A percentile compares a stretch with the other conserved stretches of the same genome.
phyloP scores from a whole-genome alignment of 1,284 basidiomycete species.

The Ustilago loliicola region DNA sequence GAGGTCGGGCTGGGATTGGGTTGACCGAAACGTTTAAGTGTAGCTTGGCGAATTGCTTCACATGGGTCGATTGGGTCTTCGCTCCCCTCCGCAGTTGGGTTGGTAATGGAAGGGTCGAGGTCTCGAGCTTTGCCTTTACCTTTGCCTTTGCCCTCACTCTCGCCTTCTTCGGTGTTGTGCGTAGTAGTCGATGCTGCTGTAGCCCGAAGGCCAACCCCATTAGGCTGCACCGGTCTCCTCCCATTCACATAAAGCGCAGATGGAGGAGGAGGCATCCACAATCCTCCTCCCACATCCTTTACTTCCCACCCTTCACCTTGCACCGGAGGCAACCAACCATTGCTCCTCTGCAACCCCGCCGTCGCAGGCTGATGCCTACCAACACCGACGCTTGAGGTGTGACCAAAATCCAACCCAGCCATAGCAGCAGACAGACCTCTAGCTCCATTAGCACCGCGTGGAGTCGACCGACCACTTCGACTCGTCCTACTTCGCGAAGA shows the following conservation, averaged over 20 bases:
- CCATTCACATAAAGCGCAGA: conserved; percentile 32
- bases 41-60: conserved; percentile 50
- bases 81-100: background rate
- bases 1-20: background rate
- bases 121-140: conserved; percentile 35
- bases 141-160: conserved; percentile 11
- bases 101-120: background rate
- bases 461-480: conserved; percentile 27
- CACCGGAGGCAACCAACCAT: background rate
- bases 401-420: conserved; percentile 4
- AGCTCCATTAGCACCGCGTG: conserved; percentile 9
- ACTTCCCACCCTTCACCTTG: conserved; percentile 3
- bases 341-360: background rate
- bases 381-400: too few species aligned
- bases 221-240: background rate
- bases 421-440: background rate
- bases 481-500: conserved; percentile 8
- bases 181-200: background rate
- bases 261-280: conserved; percentile 57
- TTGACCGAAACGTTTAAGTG: conserved; percentile 32
- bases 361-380: background rate
- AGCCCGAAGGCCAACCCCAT: background rate
- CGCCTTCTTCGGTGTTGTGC: background rate
- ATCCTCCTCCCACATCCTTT: conserved; percentile 5
- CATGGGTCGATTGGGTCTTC: conserved; percentile 39